Base-by-base conservation (phyloP, 1,139 yeast species). In the Scheffersomyces insectosa region DNA sequence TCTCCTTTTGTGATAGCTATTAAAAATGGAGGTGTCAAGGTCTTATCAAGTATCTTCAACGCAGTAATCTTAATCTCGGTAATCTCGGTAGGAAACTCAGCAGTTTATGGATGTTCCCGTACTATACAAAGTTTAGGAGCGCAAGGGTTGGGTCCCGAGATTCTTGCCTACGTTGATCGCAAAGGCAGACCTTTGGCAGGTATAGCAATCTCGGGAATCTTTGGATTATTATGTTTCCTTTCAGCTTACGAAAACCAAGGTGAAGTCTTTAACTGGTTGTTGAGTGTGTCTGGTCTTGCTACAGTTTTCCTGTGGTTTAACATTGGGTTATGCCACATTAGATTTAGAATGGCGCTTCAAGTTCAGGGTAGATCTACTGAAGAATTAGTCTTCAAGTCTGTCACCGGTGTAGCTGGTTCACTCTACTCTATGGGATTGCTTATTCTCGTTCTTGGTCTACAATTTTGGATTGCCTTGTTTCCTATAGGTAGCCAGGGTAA, bases 1-100 rank as follows among this genome's bases (percentile, higher is more conserved):
- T 66, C 72, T 4, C 77, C 77, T 1, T 72, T 72, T 50, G 77
- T 72, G 39, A 66, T 72, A 47, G 77, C 77, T 34, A 70, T 72
- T 49, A 62, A 66, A 44, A 60, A 63, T 23, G 76, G 75, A 7
- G 73, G 77, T 8, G 67, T 71, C 42, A 62, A 60, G 25, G 77
- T 62, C 1, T 62, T 72, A 33, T 76, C 77, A 3, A 69, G 76
- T 10, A 68, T 72, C 25, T 70, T 72, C 55, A 72, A 72, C 43
- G 77, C 70, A 14, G 66, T 69, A 31, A 72, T 72, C 16, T 57
- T 72, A 41, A 64, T 71, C 25, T 61, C 76, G 6, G 66, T 72
- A 36, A 62, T 71, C 34, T 70, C 77, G n/a, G 72, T 72, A 44
- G 77, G 75, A 6, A 72, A 72, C 49, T 68, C 75, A 3, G 72